Evolutionary conservation across 768 basidiomycete species (phyloP).

Genomic region (Termitomyces sp.): DNA sequence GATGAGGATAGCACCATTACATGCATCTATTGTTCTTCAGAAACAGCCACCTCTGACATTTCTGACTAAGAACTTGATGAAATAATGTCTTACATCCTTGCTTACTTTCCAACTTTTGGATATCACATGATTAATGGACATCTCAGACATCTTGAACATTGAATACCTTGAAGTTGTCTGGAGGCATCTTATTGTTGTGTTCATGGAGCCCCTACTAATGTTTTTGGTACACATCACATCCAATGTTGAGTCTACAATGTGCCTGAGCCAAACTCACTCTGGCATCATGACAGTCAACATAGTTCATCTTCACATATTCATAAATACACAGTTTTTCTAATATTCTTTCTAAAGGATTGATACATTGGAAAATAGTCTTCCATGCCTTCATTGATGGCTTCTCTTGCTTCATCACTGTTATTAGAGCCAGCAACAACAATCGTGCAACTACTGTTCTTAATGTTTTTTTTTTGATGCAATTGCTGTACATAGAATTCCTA

Average conservation of each 20-base stretch:
- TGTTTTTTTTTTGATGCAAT: not conserved
- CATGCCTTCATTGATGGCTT: not conserved
- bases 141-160: conserved; percentile 12
- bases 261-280: not conserved
- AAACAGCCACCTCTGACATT: not conserved
- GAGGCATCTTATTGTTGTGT: conserved; percentile 15
- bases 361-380: not conserved
- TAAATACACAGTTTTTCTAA: too few relatives aligned
- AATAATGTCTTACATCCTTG: not conserved
- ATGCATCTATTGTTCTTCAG: not conserved
- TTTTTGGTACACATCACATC: conserved; percentile 16
- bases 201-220: not conserved
- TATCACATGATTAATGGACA: conserved; percentile 18
- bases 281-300: conserved; percentile 4
- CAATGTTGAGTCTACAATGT: conserved; percentile 15
- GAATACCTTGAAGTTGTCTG: conserved; percentile 9
- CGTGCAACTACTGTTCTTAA: not conserved
- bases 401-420: not conserved
- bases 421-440: conserved; percentile 1
- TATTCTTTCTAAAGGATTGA: not conserved
- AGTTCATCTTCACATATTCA: not conserved
- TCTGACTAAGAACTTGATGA: not conserved
- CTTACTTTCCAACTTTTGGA: not conserved
- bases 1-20: not conserved
- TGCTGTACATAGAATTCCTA: not conserved